phyloP scores from a whole-genome alignment of 768 basidiomycete species.

The Pholiota microspora region DNA sequence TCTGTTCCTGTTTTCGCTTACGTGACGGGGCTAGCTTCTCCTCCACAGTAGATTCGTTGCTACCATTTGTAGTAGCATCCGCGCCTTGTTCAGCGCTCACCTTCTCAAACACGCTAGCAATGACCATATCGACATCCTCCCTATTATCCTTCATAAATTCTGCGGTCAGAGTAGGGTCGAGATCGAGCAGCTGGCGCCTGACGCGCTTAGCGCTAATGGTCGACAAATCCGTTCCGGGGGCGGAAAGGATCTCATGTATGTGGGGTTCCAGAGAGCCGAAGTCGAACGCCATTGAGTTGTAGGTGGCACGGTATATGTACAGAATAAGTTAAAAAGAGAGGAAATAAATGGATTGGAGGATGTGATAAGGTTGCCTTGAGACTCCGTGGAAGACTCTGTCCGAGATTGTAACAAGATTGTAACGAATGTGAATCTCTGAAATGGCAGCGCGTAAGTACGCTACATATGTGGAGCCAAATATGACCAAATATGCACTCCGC shows the following conservation, averaged over 20 bases:
- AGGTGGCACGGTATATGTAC: constrained; percentile 18
- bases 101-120: constrained; percentile 60
- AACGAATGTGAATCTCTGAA: constrained; percentile 8
- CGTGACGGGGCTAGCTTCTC: constrained; percentile 26
- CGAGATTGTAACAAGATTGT: constrained; percentile 10
- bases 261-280: constrained; percentile 53
- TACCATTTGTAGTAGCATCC: constrained; percentile 22
- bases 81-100: constrained; percentile 42
- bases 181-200: constrained; percentile 64
- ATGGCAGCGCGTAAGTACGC: no score
- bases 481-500: constrained; percentile 6
- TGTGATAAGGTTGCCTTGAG: background rate
- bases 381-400: constrained; percentile 10
- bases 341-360: constrained; percentile 6
- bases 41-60: constrained; percentile 22
- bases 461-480: constrained; percentile 13
- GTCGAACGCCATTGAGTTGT: constrained; percentile 47
- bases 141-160: constrained; percentile 68
- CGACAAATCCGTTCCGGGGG: constrained; percentile 72
- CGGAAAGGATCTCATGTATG: constrained; percentile 69
- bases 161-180: constrained; percentile 50
- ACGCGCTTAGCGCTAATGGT: constrained; percentile 90
- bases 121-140: constrained; percentile 64
- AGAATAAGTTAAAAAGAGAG: constrained; percentile 20
- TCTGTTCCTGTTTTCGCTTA: constrained; percentile 37